Evolutionary conservation across 2,329 filamentous ascomycete genomes (phyloP), one percentile per base, ranked within the genome.

Genomic region (Trichophyton verrucosum): DNA sequence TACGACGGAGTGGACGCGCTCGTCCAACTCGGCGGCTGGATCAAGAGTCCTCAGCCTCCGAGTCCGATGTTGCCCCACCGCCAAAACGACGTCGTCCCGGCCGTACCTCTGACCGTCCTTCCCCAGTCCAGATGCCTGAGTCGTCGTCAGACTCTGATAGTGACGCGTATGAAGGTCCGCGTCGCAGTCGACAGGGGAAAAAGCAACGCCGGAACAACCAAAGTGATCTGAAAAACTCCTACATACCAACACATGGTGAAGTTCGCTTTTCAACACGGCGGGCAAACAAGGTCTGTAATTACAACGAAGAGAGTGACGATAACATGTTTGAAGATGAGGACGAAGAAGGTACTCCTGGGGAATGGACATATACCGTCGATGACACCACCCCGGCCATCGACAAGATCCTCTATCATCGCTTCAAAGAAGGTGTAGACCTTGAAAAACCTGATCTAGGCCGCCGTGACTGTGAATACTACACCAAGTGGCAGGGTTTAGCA

Each of bases 401-500:
- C 71, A 85, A 89, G 65, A 87, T 99, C 59, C 83, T 99, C 60
- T 89, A 95, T 65, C 91, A 97, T 73, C 85, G 88, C 57, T 77
- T 89, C 42, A 88, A 85, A 71, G 86, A 89, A 38, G 89, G 81
- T 15, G 75, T 82, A 55, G 83, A 78, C 64, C 65, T 71, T 58
- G 68, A 71, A 53, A 66, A 67, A 22, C 61, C 61, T 22, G 64
- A 70, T 20, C 63, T 75, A 49, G 68, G 67, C 58, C 72, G 73
- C 55, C 83, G 91, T 59, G 89, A 96, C 70, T 96, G 94, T 68
- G 90, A 97, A 69, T 99, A 84, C 68, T 79, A 83, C 66, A 91
- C 99, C 74, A 99, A 99, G 77, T 99, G 95, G 94, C 89, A 96
- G 74, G 89, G 87, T 66, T 89, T 91, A 74, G 95, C 94, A 9